Evolutionary conservation across 768 basidiomycete genomes (phyloP).

Genomic region (Cystoderma amianthinum): DNA sequence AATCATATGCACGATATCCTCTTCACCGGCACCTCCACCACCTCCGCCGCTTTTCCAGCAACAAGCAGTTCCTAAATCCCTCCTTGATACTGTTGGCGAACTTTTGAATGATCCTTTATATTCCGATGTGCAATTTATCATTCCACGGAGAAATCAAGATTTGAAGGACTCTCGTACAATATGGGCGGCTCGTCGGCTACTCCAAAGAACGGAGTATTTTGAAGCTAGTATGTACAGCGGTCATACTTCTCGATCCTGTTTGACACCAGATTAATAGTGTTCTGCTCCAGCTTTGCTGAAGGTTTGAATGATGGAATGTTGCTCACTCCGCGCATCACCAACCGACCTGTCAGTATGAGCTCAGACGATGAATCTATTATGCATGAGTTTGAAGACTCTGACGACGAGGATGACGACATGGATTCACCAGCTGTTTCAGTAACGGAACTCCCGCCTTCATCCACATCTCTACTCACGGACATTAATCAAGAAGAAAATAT

Average conservation of each 20-base stretch:
- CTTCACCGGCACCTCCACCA: slow-evolving; percentile 42
- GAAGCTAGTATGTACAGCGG: slow-evolving; percentile 44
- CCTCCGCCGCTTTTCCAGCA: slow-evolving; percentile 39
- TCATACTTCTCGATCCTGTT: background rate
- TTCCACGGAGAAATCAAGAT: slow-evolving; percentile 39
- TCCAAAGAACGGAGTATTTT: slow-evolving; percentile 75
- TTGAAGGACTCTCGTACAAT: slow-evolving; percentile 39
- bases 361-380: slow-evolving; percentile 24
- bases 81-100: slow-evolving; percentile 66
- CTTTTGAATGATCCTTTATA: slow-evolving; percentile 78
- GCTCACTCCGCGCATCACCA: slow-evolving; percentile 15
- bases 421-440: background rate
- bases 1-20: slow-evolving; percentile 73
- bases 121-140: slow-evolving; percentile 77
- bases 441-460: background rate
- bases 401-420: slow-evolving; percentile 28
- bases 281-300: slow-evolving; percentile 64
- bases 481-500: slow-evolving; percentile 36
- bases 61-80: slow-evolving; percentile 56
- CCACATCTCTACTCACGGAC: background rate
- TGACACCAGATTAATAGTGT: slow-evolving; percentile 41
- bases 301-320: slow-evolving; percentile 24
- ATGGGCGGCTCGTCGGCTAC: slow-evolving; percentile 61
- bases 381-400: slow-evolving; percentile 47
- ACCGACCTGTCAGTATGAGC: slow-evolving; percentile 13